A percentile compares a stretch with the other conserved stretches of the same genome.
Evolutionary conservation across 176 grass and related monocot genomes (phyloP).

Genomic region (Oryza glumipatula): DNA sequence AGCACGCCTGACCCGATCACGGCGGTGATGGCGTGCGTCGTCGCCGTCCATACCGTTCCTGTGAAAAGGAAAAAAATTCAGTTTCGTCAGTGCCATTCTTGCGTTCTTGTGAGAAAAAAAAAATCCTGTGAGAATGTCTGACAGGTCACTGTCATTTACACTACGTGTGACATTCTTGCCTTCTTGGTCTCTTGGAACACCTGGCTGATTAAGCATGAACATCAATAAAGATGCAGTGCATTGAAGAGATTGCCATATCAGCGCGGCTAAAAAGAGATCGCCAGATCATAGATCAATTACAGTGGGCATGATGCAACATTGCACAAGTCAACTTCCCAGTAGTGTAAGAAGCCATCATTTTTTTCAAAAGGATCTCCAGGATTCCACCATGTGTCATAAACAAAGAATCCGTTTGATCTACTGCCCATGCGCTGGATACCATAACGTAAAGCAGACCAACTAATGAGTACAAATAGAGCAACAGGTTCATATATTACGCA

Average conservation of each 20-base stretch:
- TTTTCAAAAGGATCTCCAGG: not conserved
- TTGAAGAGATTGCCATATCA: too few species aligned
- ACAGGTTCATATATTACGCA: not conserved
- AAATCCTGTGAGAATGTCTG: not conserved
- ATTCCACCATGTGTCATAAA: conserved; percentile 1
- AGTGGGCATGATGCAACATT: not conserved
- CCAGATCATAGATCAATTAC: not conserved
- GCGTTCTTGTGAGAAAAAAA: conserved; percentile 46
- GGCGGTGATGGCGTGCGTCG: conserved; percentile 86
- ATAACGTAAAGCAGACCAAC: conserved; percentile 47
- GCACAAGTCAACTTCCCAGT: conserved; percentile 13
- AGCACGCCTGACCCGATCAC: conserved; percentile 93
- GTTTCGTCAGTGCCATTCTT: not conserved
- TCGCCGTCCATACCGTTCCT: conserved; percentile 95
- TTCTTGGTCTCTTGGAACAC: too few species aligned
- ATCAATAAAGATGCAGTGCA: too few species aligned
- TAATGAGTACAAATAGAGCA: not conserved
- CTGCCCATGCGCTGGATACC: conserved; percentile 48
- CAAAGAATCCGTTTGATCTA: conserved; percentile 19
- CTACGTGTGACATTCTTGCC: not conserved
- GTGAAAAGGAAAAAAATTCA: not conserved
- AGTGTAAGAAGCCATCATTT: not conserved
- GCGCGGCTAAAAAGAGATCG: not conserved
- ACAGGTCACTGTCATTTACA: not conserved
- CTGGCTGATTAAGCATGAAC: too few species aligned